These are phyloP conservation scores for Penicillium expansum DNA, from an alignment of 2,329 filamentous ascomycete species.

Conservation along the genomic window DNA sequence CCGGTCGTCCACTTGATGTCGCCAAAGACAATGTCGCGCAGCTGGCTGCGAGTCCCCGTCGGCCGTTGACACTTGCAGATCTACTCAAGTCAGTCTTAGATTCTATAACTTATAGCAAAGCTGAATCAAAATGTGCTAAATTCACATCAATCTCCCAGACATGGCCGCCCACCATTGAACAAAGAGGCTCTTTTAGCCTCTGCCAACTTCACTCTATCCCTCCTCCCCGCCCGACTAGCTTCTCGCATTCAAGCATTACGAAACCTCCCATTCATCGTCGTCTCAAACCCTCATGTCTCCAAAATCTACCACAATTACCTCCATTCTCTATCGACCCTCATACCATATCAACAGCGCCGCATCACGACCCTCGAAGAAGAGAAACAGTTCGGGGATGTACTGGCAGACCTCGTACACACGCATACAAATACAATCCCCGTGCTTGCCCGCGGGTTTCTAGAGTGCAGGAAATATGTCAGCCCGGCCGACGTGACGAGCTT, in stretches of 20 bases:
- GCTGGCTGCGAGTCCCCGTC: conserved; percentile 73
- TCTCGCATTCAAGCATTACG: conserved; percentile 90
- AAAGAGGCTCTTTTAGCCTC: conserved; percentile 77
- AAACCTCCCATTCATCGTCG: conserved; percentile 94
- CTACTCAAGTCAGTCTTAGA: conserved; percentile 68
- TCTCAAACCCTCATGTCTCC: conserved; percentile 93
- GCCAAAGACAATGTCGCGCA: conserved; percentile 74
- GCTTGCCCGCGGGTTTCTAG: conserved; percentile 85
- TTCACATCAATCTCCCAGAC: conserved; percentile 39
- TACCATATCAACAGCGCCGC: conserved; percentile 73
- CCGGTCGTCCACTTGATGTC: conserved; percentile 50
- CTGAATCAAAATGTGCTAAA: not conserved
- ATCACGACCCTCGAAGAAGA: conserved; percentile 82
- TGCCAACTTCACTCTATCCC: conserved; percentile 91
- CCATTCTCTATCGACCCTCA: conserved; percentile 83
- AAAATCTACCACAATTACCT: conserved; percentile 96
- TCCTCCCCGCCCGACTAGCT: conserved; percentile 87
- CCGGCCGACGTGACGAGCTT: conserved; percentile 82
- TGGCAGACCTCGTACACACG: conserved; percentile 92
- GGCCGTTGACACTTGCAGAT: conserved; percentile 80
- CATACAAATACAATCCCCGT: conserved; percentile 93
- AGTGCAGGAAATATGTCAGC: conserved; percentile 86
- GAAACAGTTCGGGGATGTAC: conserved; percentile 83
- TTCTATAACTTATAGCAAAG: not conserved
- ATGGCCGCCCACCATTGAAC: conserved; percentile 81